Evolutionary conservation across 2,329 filamentous ascomycete species (phyloP).

Genomic region (Ophiostoma quercus): DNA sequence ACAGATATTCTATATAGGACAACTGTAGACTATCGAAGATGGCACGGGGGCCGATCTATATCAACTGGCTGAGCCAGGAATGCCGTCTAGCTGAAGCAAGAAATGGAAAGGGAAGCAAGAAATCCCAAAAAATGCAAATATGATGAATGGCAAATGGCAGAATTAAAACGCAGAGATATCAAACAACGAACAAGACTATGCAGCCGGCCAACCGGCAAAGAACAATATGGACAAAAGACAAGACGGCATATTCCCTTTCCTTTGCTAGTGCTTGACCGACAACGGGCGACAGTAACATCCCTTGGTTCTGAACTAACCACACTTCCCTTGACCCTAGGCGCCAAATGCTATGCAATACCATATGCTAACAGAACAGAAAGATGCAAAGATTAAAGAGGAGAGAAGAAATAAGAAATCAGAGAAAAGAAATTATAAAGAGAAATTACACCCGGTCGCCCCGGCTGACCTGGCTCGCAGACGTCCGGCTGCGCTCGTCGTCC

Average conservation of each 20-base stretch:
- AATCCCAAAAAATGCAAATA: background rate
- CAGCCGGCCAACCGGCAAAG: background rate
- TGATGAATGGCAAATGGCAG: background rate
- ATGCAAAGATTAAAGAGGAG: conserved; percentile 1
- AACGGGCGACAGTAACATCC: conserved; percentile 3
- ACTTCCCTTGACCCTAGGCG: conserved; percentile 14
- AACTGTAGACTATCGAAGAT: background rate
- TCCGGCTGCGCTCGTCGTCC: conserved; percentile 74
- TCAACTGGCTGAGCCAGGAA: background rate
- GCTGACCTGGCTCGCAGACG: conserved; percentile 61
- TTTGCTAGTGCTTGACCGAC: background rate
- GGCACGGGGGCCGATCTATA: conserved; percentile 3
- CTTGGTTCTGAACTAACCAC: background rate
- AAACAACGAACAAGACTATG: background rate
- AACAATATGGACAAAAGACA: background rate
- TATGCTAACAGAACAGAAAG: conserved; percentile 13
- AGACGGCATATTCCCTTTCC: background rate
- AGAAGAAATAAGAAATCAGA: background rate
- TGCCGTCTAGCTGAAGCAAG: background rate
- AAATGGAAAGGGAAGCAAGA: background rate
- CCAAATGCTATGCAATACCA: conserved; percentile 19
- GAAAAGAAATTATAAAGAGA: background rate
- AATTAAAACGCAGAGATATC: background rate
- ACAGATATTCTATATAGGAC: conserved; percentile 7
- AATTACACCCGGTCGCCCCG: conserved; percentile 33